Evolutionary conservation across 495 filamentous ascomycete genomes (phyloP), one percentile per base, ranked within the genome.

Genomic region (Penicillium turbatum): DNA sequence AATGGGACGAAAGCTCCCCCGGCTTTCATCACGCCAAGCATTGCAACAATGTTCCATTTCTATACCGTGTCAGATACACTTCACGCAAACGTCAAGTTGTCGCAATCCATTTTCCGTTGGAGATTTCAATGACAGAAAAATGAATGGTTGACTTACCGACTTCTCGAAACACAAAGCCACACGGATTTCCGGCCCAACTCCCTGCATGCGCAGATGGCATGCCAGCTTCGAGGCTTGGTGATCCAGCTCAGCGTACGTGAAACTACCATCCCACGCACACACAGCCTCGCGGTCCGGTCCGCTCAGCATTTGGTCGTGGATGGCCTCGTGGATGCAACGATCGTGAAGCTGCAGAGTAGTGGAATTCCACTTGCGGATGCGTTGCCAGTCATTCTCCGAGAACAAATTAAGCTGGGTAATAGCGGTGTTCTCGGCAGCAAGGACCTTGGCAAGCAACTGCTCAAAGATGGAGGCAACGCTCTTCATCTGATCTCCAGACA

Each of bases 121-220:
- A 31, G 8, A 26, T 8, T 10, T 5, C 27, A 30, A 30, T 7
- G 15, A 16, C 2, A 16, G 5, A 37, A 4, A 37, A 37, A 6
- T 15, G 10, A 31, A 15, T 37, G 7, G 15, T 15, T 11, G 32
- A 68, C 72, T 63, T 40, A 79, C 72, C 11, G 80, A 81, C 66
- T 84, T 85, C 48, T 84, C 77, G 37, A 84, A 83, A 55, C 74
- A 81, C 15, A 82, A 63, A 4, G 73, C 76, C 41, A 85, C 79
- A 19, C 77, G 61, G 21, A 60, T 61, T 61, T 78, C 79, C 1
- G 76, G 68, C 3, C 73, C 68, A 24, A 82, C 73, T 1, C 79
- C 77, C 40, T 77, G 70, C 49, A 67, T 64, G 26, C 73, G 66
- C 8, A 82, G 60, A 39, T 74, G 60, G 9, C 39, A 61, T 4